These are phyloP conservation scores for Solanum bulbocastanum DNA, from an alignment of 257 asterid genomes.

Conservation along the genomic window DNA sequence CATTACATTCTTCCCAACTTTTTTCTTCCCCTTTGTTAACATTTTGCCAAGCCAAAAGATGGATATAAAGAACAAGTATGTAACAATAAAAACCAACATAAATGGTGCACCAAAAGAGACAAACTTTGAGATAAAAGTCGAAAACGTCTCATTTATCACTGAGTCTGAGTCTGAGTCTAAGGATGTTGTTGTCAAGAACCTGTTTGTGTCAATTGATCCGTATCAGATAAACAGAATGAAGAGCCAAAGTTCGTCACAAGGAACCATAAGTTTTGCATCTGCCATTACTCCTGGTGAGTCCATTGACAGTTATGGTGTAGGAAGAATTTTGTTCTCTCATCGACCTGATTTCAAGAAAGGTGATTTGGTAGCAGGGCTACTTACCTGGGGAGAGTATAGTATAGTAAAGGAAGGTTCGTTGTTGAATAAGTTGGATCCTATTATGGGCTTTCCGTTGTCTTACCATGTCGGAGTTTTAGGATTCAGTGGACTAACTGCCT, in stretches of 20 bases:
- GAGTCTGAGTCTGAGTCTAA: constrained; percentile 7
- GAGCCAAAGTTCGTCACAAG: constrained; percentile 33
- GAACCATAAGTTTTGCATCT: constrained; percentile 17
- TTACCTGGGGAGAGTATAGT: constrained; percentile 75
- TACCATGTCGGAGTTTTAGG: constrained; percentile 48
- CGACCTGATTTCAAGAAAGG: constrained; percentile 31
- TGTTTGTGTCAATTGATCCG: constrained; percentile 59
- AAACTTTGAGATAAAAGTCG: constrained; percentile 21
- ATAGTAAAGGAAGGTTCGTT: constrained; percentile 27
- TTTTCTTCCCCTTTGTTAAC: background rate
- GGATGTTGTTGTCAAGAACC: constrained; percentile 34
- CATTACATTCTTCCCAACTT: background rate
- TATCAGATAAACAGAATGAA: constrained; percentile 66
- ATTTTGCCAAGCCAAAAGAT: background rate
- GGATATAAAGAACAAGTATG: constrained; percentile 13
- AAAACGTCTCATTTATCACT: background rate
- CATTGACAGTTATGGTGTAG: constrained; percentile 56
- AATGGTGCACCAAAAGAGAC: constrained; percentile 25
- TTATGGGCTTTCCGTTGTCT: constrained; percentile 43
- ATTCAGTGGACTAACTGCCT: constrained; percentile 63
- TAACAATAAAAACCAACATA: constrained; percentile 9
- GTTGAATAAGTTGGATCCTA: constrained; percentile 50
- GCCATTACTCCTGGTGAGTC: constrained; percentile 38
- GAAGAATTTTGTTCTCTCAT: constrained; percentile 53
- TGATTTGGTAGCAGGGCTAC: constrained; percentile 58